These are phyloP conservation scores for Skeletonema tropicum DNA, from an alignment of 108 stramenopile species.

Conservation along the genomic window DNA sequence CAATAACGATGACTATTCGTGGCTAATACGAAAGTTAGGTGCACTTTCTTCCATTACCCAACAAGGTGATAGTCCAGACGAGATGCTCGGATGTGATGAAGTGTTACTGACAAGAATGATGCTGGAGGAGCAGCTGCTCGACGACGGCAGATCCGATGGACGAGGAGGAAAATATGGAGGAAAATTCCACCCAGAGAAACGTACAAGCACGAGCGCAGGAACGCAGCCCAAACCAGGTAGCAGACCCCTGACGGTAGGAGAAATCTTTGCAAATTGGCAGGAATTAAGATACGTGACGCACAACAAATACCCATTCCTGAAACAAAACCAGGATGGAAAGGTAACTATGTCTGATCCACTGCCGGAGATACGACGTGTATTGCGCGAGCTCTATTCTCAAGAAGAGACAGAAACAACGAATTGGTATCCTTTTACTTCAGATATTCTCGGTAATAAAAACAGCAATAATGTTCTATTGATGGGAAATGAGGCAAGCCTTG, in stretches of 20 bases:
- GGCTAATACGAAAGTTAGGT: slow-evolving; percentile 35
- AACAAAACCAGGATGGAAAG: slow-evolving; percentile 13
- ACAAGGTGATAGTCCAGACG: slow-evolving; percentile 28
- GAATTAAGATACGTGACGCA: slow-evolving; percentile 37
- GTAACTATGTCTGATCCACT: slow-evolving; percentile 26
- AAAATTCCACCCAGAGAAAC: slow-evolving; percentile 52
- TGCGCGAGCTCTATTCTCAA: slow-evolving; percentile 15
- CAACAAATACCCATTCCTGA: slow-evolving; percentile 28
- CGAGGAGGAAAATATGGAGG: slow-evolving; percentile 67
- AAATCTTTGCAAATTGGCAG: slow-evolving; percentile 67
- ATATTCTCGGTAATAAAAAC: slow-evolving; percentile 20
- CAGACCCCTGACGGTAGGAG: slow-evolving; percentile 72
- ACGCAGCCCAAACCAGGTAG: slow-evolving; percentile 29
- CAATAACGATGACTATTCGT: slow-evolving; percentile 17
- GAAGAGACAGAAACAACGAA: background rate
- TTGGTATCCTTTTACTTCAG: slow-evolving; percentile 34
- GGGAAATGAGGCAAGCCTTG: slow-evolving; percentile 33
- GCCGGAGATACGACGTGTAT: slow-evolving; percentile 23
- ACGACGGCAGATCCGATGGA: slow-evolving; percentile 60
- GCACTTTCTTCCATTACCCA: slow-evolving; percentile 43
- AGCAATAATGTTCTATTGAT: slow-evolving; percentile 18
- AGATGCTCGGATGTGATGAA: slow-evolving; percentile 38
- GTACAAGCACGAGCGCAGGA: background rate
- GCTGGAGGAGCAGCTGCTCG: slow-evolving; percentile 68
- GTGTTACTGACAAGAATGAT: slow-evolving; percentile 59